Evolutionary conservation across 345 rosid genomes (phyloP).

Genomic region (Arabidopsis suecica): DNA sequence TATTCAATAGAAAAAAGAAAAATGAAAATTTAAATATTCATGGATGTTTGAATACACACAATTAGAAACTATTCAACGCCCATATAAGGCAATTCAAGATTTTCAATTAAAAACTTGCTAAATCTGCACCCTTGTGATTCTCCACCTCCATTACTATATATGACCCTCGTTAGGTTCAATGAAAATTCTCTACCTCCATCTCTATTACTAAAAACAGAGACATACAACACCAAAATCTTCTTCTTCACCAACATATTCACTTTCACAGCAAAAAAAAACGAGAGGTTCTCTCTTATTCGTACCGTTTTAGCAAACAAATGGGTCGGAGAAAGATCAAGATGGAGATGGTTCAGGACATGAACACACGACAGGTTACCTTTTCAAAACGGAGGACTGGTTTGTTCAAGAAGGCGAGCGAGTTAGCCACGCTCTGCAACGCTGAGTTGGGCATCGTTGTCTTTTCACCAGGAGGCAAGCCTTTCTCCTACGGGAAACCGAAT

Average conservation of each 20-base stretch:
- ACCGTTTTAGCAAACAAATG: conserved; percentile 44
- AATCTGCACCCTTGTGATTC: conserved; percentile 25
- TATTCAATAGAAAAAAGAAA: neutral
- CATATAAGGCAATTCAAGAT: conserved; percentile 37
- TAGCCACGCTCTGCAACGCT: conserved; percentile 61
- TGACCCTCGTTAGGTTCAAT: conserved; percentile 37
- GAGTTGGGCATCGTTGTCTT: conserved; percentile 64
- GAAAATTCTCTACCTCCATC: conserved; percentile 26
- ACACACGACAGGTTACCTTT: conserved; percentile 71
- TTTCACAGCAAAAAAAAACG: neutral
- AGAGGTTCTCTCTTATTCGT: conserved; percentile 7
- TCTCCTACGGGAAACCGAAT: conserved; percentile 66
- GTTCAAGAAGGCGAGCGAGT: conserved; percentile 73
- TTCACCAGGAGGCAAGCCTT: conserved; percentile 80
- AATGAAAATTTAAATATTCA: neutral
- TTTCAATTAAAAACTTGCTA: conserved; percentile 42
- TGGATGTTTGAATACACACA: conserved; percentile 36
- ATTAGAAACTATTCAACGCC: conserved; percentile 35
- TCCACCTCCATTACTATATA: conserved; percentile 21
- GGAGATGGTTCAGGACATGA: conserved; percentile 59
- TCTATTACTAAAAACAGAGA: conserved; percentile 16
- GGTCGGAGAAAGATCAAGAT: conserved; percentile 73
- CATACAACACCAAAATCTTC: neutral
- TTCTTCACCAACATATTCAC: conserved; percentile 21
- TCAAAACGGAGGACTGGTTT: conserved; percentile 68